phyloP scores from a whole-genome alignment of 73 alveolate genomes.

The Blepharisma japonicum region DNA sequence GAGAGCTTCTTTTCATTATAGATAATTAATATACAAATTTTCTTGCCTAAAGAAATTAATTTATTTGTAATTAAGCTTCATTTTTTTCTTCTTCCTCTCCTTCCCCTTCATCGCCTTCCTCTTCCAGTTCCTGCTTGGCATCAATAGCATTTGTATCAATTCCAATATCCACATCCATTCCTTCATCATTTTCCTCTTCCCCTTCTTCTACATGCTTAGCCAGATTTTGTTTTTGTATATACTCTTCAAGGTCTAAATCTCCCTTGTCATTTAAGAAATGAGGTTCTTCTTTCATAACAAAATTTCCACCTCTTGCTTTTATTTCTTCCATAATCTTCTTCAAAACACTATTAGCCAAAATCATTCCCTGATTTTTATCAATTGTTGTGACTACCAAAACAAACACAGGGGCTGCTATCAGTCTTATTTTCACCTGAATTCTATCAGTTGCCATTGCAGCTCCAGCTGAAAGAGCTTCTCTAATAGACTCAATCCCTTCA shows the following conservation, averaged over 20 bases:
- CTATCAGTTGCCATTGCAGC: constrained; percentile 39
- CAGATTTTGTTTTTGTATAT: constrained; percentile 26
- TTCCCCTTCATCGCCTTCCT: constrained; percentile 61
- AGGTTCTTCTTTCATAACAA: constrained; percentile 63
- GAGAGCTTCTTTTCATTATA: no score
- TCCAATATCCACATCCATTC: constrained; percentile 63
- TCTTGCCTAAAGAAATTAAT: background rate
- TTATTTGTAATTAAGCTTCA: constrained; percentile 35
- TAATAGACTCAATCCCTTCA: constrained; percentile 90
- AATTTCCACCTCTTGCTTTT: constrained; percentile 67
- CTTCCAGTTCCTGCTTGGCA: constrained; percentile 36
- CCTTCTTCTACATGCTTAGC: constrained; percentile 32
- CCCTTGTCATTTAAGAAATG: constrained; percentile 62
- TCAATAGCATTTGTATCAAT: constrained; percentile 46
- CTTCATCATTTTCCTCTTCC: constrained; percentile 67
- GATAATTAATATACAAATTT: background rate
- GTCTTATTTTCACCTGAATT: constrained; percentile 55
- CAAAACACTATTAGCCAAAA: constrained; percentile 54
- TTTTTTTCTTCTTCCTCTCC: constrained; percentile 69
- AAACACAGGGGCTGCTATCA: constrained; percentile 79
- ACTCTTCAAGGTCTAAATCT: constrained; percentile 50
- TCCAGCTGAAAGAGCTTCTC: constrained; percentile 67
- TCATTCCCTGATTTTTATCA: constrained; percentile 76
- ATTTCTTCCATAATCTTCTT: constrained; percentile 59
- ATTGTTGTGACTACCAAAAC: constrained; percentile 62